Percentiles rank a stretch among this genome's conserved stretches.
phyloP scores from a whole-genome alignment of 108 stramenopile genomes.

The Craspedostauros australis region DNA sequence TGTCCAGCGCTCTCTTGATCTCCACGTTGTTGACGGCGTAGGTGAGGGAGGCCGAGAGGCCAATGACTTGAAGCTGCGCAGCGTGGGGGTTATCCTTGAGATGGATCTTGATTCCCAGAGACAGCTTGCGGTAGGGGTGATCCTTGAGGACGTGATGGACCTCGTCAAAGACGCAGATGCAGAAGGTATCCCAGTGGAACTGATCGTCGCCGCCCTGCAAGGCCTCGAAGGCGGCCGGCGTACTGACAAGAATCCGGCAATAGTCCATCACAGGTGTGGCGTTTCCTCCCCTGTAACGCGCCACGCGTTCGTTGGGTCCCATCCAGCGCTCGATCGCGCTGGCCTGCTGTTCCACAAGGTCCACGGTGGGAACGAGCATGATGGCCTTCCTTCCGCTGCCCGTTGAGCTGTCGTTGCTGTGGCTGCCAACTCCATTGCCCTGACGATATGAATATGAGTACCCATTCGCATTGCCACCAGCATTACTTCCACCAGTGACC shows the following conservation, averaged over 20 bases:
- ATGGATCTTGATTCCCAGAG: constrained; percentile 31
- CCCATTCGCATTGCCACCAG: too few relatives aligned
- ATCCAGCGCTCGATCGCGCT: constrained; percentile 20
- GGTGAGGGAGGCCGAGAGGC: constrained; percentile 52
- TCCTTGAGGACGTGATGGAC: constrained; percentile 57
- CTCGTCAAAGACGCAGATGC: constrained; percentile 37
- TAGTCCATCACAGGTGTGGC: constrained; percentile 5
- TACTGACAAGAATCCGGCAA: constrained; percentile 38
- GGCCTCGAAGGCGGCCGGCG: constrained; percentile 37
- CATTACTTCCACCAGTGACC: too few relatives aligned
- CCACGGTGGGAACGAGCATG: constrained; percentile 30
- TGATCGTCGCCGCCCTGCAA: background rate
- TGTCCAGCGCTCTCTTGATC: constrained; percentile 24
- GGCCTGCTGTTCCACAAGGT: too few relatives aligned
- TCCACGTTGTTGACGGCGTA: constrained; percentile 36
- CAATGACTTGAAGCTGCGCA: constrained; percentile 37
- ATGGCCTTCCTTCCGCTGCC: too few relatives aligned
- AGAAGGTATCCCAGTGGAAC: constrained; percentile 27
- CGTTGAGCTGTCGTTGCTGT: too few relatives aligned
- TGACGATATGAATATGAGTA: too few relatives aligned
- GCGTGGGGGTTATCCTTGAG: background rate
- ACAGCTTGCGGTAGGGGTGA: constrained; percentile 51
- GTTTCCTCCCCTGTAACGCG: constrained; percentile 22
- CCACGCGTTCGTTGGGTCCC: constrained; percentile 15
- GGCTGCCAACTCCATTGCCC: too few relatives aligned